These are phyloP conservation scores for Dittrichia graveolens DNA, from an alignment of 129 eudicot species.

Conservation along the genomic window DNA sequence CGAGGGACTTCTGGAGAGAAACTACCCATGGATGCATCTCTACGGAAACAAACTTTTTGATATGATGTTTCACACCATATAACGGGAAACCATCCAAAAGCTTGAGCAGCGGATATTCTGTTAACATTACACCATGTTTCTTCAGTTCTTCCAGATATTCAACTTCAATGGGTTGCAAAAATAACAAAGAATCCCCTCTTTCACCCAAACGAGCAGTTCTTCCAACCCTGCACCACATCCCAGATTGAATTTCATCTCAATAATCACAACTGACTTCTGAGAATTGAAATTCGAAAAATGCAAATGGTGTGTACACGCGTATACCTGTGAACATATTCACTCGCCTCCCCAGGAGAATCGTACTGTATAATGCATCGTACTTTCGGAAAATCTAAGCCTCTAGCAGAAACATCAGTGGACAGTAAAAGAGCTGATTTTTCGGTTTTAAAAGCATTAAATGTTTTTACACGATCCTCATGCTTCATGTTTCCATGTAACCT, in stretches of 20 bases:
- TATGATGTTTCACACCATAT: conserved; percentile 50
- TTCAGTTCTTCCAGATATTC: conserved; percentile 77
- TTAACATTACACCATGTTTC: conserved; percentile 74
- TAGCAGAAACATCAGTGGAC: conserved; percentile 92
- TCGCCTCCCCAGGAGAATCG: conserved; percentile 98
- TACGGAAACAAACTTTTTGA: conserved; percentile 61
- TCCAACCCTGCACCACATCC: conserved; percentile 78
- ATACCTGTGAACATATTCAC: conserved; percentile 95
- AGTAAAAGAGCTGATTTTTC: conserved; percentile 87
- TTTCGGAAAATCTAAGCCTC: conserved; percentile 96
- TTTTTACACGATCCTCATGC: conserved; percentile 78
- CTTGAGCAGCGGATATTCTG: conserved; percentile 80
- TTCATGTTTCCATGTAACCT: conserved; percentile 89
- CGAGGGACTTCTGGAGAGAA: conserved; percentile 78
- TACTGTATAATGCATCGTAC: conserved; percentile 92
- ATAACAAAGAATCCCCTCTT: conserved; percentile 86
- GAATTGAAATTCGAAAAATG: too few relatives aligned
- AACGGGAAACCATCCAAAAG: conserved; percentile 71
- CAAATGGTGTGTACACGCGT: too few relatives aligned
- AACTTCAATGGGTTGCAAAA: conserved; percentile 86
- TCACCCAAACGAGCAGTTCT: conserved; percentile 99
- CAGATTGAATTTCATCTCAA: not conserved
- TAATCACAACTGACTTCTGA: not conserved
- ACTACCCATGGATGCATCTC: conserved; percentile 96
- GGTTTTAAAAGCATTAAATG: conserved; percentile 73